phyloP scores from a whole-genome alignment of 768 basidiomycete species.

The Pleurotus sapidus region DNA sequence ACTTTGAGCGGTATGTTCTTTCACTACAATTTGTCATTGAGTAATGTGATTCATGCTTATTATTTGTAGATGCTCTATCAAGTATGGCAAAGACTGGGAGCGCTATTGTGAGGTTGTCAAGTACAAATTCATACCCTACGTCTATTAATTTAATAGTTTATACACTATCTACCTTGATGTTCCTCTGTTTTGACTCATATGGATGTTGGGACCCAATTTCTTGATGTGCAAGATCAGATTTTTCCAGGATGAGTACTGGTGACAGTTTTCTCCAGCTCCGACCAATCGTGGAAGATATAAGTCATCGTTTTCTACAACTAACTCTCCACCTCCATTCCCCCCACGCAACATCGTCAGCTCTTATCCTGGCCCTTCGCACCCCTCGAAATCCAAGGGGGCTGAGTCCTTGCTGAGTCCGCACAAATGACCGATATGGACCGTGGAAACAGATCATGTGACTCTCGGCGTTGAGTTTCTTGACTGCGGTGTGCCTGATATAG shows the following conservation, averaged over 20 bases:
- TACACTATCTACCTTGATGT: background rate
- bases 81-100: slow-evolving; percentile 97
- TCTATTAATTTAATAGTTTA: slow-evolving; percentile 52
- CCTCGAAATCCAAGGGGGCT: no score
- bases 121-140: slow-evolving; percentile 85
- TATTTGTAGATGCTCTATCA: slow-evolving; percentile 62
- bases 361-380: no score
- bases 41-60: background rate
- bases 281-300: no score
- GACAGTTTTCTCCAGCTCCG: no score
- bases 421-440: background rate
- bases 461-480: background rate
- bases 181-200: no score
- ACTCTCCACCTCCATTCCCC: no score
- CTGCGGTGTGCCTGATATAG: background rate
- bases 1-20: slow-evolving; percentile 79
- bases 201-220: no score
- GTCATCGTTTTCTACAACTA: no score
- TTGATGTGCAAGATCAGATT: no score
- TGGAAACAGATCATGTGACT: background rate
- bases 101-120: slow-evolving; percentile 84
- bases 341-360: no score
- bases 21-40: background rate
- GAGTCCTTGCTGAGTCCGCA: no score
- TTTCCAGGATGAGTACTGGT: no score